Evolutionary conservation across 2,329 filamentous ascomycete species (phyloP).

Genomic region (Exophiala sideris): DNA sequence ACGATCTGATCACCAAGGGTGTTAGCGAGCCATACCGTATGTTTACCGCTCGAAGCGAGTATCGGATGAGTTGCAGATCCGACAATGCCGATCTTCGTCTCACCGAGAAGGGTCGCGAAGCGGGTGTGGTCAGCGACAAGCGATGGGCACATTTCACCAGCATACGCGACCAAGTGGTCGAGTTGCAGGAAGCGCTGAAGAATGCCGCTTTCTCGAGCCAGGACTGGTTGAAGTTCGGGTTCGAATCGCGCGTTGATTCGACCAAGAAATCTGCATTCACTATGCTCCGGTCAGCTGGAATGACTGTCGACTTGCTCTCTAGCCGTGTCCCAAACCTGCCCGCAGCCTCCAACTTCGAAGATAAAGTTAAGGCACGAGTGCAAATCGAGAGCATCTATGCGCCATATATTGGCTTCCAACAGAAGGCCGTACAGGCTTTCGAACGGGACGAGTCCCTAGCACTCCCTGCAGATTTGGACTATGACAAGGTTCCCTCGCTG

Average conservation of each 20-base stretch:
- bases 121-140: constrained; percentile 72
- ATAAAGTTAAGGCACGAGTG: constrained; percentile 65
- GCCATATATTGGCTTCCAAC: constrained; percentile 76
- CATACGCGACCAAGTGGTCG: constrained; percentile 64
- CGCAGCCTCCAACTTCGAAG: constrained; percentile 46
- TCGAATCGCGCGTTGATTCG: constrained; percentile 65
- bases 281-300: constrained; percentile 66
- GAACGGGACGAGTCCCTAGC: constrained; percentile 71
- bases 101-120: constrained; percentile 70
- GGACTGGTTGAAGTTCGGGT: constrained; percentile 68
- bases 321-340: constrained; percentile 50
- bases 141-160: constrained; percentile 71
- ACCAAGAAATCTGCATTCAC: constrained; percentile 71
- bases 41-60: constrained; percentile 96
- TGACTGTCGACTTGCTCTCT: constrained; percentile 47
- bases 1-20: constrained; percentile 94
- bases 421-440: constrained; percentile 63
- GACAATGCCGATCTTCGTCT: constrained; percentile 92
- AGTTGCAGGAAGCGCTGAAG: constrained; percentile 61
- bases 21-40: constrained; percentile 97
- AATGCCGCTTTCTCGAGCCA: constrained; percentile 57
- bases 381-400: constrained; percentile 81
- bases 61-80: constrained; percentile 83
- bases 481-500: constrained; percentile 67
- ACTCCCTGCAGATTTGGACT: constrained; percentile 73